phyloP scores from a whole-genome alignment of 306 rosid genomes.

The Citrullus colocynthis region DNA sequence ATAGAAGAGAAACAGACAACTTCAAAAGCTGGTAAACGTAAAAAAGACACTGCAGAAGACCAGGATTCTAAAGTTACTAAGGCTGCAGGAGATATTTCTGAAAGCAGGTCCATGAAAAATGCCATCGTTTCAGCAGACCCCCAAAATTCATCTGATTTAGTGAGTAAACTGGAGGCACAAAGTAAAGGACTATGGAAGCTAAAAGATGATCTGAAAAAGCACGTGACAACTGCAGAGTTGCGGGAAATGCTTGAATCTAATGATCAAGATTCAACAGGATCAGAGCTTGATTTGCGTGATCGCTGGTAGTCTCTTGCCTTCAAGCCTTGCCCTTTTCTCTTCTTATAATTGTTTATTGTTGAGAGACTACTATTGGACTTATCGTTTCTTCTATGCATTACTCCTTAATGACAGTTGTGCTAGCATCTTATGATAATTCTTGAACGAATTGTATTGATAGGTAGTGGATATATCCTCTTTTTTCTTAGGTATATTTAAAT shows the following conservation, averaged over 20 bases:
- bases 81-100: slow-evolving; percentile 45
- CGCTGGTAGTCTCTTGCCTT: slow-evolving; percentile 50
- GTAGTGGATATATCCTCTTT: not conserved
- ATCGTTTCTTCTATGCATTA: not conserved
- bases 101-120: slow-evolving; percentile 26
- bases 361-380: not conserved
- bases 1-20: slow-evolving; percentile 11
- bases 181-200: slow-evolving; percentile 69
- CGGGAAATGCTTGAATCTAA: slow-evolving; percentile 75
- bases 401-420: not conserved
- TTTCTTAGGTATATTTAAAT: not conserved
- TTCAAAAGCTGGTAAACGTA: slow-evolving; percentile 67
- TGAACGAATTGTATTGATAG: not conserved
- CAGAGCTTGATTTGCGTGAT: slow-evolving; percentile 90
- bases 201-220: slow-evolving; percentile 75
- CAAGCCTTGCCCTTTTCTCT: not conserved
- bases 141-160: slow-evolving; percentile 28
- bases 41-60: slow-evolving; percentile 27
- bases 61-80: slow-evolving; percentile 56
- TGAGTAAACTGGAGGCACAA: slow-evolving; percentile 53
- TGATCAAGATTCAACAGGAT: slow-evolving; percentile 65
- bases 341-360: not conserved
- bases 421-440: not conserved
- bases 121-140: slow-evolving; percentile 12
- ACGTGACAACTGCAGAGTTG: slow-evolving; percentile 58